Evolutionary conservation across 2,329 filamentous ascomycete species (phyloP).

Genomic region (Pseudogymnoascus sp.): DNA sequence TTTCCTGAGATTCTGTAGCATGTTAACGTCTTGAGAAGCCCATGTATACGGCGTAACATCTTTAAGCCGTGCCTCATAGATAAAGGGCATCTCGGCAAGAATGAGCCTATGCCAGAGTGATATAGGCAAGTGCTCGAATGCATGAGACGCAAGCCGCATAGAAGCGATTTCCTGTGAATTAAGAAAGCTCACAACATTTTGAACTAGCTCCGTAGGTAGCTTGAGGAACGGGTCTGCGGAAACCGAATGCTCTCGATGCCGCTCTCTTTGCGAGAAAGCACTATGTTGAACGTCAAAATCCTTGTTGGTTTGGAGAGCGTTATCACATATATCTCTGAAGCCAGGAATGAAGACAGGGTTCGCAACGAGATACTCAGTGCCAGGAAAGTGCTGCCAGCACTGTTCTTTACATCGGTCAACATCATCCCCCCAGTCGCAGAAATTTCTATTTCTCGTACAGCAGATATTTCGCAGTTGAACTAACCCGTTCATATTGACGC

Average conservation of each 20-base stretch:
- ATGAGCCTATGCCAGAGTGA: constrained; percentile 20
- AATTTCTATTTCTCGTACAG: not conserved
- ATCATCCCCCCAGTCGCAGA: not conserved
- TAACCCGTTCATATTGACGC: constrained; percentile 14
- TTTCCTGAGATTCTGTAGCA: not conserved
- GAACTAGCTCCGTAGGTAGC: constrained; percentile 20
- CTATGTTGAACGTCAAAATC: not conserved
- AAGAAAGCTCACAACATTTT: constrained; percentile 18
- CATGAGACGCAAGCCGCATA: constrained; percentile 20
- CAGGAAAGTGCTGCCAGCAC: constrained; percentile 15
- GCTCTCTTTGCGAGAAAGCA: not conserved
- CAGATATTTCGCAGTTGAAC: not conserved
- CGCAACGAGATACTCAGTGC: constrained; percentile 21
- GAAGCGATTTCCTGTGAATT: constrained; percentile 19
- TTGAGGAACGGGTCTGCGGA: constrained; percentile 17
- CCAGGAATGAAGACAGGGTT: constrained; percentile 23
- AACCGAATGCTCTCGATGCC: not conserved
- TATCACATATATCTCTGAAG: constrained; percentile 16
- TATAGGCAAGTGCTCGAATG: constrained; percentile 20
- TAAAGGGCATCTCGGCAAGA: constrained; percentile 23
- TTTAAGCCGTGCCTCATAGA: constrained; percentile 19
- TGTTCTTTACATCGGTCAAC: constrained; percentile 1
- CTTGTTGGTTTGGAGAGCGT: not conserved
- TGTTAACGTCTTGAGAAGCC: not conserved
- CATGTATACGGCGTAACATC: constrained; percentile 5